Evolutionary conservation across 1,139 yeast genomes (phyloP).

Genomic region (Arxiozyma heterogenica): DNA sequence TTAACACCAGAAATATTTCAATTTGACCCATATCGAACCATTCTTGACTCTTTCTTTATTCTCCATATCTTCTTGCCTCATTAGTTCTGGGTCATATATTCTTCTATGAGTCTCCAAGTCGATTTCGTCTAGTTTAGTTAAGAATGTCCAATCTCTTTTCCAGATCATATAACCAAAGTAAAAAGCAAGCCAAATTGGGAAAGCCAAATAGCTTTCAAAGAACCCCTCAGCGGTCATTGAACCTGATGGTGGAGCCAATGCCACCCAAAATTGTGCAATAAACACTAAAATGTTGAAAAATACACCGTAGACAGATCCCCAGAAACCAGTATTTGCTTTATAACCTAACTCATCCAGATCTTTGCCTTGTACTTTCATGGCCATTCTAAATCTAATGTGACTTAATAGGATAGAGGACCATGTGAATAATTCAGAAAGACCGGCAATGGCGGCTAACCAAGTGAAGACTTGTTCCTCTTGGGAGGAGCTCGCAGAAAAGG

Average conservation of each 20-base stretch:
- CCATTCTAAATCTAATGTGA: conserved; percentile 69
- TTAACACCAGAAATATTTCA: conserved; percentile 44
- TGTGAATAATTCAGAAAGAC: conserved; percentile 70
- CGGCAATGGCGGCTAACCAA: conserved; percentile 75
- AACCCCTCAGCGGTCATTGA: conserved; percentile 41
- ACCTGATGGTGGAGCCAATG: conserved; percentile 48
- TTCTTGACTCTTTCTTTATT: conserved; percentile 35
- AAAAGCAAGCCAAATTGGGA: conserved; percentile 41
- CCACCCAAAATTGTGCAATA: conserved; percentile 73
- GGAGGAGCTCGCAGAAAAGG: conserved; percentile 54
- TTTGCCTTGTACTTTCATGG: conserved; percentile 59
- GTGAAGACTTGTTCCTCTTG: conserved; percentile 55
- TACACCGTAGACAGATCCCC: conserved; percentile 61
- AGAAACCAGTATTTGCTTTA: conserved; percentile 55
- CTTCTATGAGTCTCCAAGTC: conserved; percentile 48
- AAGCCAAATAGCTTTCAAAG: conserved; percentile 46
- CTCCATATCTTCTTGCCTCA: conserved; percentile 42
- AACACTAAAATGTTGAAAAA: conserved; percentile 52
- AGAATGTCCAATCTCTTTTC: conserved; percentile 37
- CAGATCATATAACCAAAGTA: conserved; percentile 44
- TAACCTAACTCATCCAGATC: conserved; percentile 56
- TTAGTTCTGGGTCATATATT: conserved; percentile 41
- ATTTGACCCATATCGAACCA: conserved; percentile 32
- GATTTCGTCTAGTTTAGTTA: conserved; percentile 37
- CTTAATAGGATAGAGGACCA: conserved; percentile 70